Conservation (phyloP, 1,139 yeast genomes). For the Schwanniomyces etchellsii region DNA sequence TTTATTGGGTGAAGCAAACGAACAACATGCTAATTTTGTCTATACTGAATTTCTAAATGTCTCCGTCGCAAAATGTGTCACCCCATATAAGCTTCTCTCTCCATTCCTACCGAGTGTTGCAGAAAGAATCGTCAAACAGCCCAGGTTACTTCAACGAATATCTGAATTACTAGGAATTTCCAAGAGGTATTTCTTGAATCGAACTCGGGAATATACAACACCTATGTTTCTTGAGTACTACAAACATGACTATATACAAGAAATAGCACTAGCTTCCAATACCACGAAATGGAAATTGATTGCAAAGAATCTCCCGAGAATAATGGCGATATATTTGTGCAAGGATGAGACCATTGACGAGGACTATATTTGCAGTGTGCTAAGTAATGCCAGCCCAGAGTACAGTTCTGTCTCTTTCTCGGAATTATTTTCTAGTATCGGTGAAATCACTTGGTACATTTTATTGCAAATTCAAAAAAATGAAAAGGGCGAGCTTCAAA, state of each 20-base stretch:
- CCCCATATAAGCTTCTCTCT: conserved; percentile 67
- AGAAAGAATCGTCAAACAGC: conserved; percentile 56
- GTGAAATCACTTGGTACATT: conserved; percentile 39
- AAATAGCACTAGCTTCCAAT: conserved; percentile 37
- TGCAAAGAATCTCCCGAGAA: conserved; percentile 31
- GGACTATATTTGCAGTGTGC: conserved; percentile 45
- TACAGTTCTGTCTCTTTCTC: conserved; percentile 29
- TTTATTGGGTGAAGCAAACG: conserved; percentile 53
- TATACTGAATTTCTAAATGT: conserved; percentile 50
- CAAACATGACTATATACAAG: conserved; percentile 56
- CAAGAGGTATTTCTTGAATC: conserved; percentile 52
- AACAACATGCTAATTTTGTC: conserved; percentile 60
- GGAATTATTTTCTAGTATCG: conserved; percentile 40
- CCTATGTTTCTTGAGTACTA: conserved; percentile 70
- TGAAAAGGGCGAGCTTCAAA: conserved; percentile 20
- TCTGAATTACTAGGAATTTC: conserved; percentile 64
- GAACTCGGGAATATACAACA: conserved; percentile 70
- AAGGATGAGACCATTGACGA: conserved; percentile 39
- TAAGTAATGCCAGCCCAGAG: conserved; percentile 49
- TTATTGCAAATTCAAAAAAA: conserved; percentile 32
- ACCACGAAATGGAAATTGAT: conserved; percentile 29
- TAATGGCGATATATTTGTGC: conserved; percentile 35
- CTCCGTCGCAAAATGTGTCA: conserved; percentile 37
- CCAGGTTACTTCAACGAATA: conserved; percentile 52
- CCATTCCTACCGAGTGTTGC: conserved; percentile 80